Conservation (phyloP, 768 basidiomycete species). For the Naganishia vishniacii region DNA sequence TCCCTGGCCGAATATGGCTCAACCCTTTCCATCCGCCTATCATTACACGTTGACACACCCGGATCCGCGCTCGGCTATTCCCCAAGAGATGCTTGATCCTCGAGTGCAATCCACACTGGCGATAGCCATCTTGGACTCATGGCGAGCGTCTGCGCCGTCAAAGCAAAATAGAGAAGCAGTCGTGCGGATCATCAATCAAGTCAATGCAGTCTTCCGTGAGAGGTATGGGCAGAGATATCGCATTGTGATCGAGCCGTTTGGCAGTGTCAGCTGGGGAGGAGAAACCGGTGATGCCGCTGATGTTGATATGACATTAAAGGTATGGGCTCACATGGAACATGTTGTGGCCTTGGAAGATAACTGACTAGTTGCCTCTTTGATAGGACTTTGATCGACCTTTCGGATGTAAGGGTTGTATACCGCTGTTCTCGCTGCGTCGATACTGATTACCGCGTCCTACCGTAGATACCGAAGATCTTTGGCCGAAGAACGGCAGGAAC, state of each 20-base stretch:
- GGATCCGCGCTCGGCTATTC: slow-evolving; percentile 12
- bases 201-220: slow-evolving; percentile 17
- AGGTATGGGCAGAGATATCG: slow-evolving; percentile 20
- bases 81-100: not conserved
- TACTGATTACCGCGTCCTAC: not conserved
- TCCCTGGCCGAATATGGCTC: slow-evolving; percentile 2
- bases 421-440: not conserved
- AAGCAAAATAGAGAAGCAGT: slow-evolving; percentile 3
- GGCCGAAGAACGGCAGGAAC: slow-evolving; percentile 10
- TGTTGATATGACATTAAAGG: slow-evolving; percentile 41
- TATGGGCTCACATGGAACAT: slow-evolving; percentile 23
- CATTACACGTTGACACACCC: slow-evolving; percentile 11
- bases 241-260: slow-evolving; percentile 45
- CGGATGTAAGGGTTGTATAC: slow-evolving; percentile 33
- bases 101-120: not conserved
- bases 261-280: slow-evolving; percentile 47
- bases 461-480: slow-evolving; percentile 23
- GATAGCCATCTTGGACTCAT: slow-evolving; percentile 12
- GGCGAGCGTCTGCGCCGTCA: slow-evolving; percentile 15
- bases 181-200: slow-evolving; percentile 20
- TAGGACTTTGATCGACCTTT: slow-evolving; percentile 36
- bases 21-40: slow-evolving; percentile 19
- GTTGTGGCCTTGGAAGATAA: not conserved
- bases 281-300: slow-evolving; percentile 43
- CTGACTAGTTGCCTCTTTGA: not conserved